phyloP scores from a whole-genome alignment of 257 asterid genomes.

The Coffea eugenioides region DNA sequence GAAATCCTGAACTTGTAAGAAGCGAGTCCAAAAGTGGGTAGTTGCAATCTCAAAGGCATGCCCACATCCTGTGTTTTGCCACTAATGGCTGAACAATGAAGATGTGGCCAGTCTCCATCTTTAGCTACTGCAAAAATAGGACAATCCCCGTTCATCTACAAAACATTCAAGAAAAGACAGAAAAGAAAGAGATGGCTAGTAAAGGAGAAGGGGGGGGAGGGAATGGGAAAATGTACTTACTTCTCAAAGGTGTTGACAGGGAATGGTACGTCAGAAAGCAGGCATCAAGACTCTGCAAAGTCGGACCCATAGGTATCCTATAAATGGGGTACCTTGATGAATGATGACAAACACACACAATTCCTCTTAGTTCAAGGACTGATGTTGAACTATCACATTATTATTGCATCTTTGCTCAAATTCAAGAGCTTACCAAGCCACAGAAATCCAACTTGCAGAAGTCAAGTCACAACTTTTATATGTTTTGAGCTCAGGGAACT shows the following conservation, averaged over 20 bases:
- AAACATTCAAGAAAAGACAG: background rate
- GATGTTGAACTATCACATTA: background rate
- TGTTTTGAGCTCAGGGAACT: conserved; percentile 62
- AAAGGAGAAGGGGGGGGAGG: background rate
- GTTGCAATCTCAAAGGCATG: conserved; percentile 39
- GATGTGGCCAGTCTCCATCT: conserved; percentile 13
- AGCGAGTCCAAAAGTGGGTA: conserved; percentile 78
- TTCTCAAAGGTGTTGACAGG: conserved; percentile 57
- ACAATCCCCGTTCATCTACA: background rate
- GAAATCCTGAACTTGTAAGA: conserved; percentile 71
- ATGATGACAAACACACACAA: conserved; percentile 3
- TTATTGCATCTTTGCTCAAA: background rate
- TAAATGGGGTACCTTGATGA: conserved; percentile 86
- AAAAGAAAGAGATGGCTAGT: background rate
- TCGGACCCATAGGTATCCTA: conserved; percentile 90
- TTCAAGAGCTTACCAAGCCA: conserved; percentile 67
- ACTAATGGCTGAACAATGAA: conserved; percentile 30
- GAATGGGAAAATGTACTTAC: conserved; percentile 38
- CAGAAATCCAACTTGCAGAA: conserved; percentile 85
- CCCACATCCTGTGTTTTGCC: conserved; percentile 35
- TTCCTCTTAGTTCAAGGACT: background rate
- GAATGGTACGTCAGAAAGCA: conserved; percentile 91
- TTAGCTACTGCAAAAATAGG: conserved; percentile 17
- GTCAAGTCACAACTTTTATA: conserved; percentile 81
- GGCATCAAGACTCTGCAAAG: conserved; percentile 85